These are phyloP conservation scores for Lumnitzera racemosa DNA, from an alignment of 345 rosid species.

Conservation along the genomic window DNA sequence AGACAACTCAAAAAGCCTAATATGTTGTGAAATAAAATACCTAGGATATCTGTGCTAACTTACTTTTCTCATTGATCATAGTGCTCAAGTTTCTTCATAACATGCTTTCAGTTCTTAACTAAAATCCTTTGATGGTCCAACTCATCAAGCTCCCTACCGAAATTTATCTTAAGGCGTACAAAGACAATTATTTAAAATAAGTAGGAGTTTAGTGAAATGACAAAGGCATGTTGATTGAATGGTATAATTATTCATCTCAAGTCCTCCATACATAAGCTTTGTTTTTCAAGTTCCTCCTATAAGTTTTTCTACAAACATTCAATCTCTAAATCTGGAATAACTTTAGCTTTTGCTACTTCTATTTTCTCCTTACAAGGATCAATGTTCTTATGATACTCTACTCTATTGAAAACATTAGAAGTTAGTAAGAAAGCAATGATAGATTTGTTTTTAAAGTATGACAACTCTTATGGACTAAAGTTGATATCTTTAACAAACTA, in stretches of 20 bases:
- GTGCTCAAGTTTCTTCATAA: constrained; percentile 41
- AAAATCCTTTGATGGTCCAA: constrained; percentile 39
- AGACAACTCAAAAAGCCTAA: neutral
- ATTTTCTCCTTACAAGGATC: constrained; percentile 59
- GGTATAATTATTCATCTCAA: constrained; percentile 46
- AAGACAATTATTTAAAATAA: neutral
- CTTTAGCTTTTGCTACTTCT: constrained; percentile 49
- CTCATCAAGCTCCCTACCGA: constrained; percentile 37
- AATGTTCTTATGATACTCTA: constrained; percentile 50
- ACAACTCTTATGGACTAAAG: neutral
- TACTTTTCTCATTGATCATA: constrained; percentile 52
- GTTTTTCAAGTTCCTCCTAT: constrained; percentile 45
- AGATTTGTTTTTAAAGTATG: neutral
- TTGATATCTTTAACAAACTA: too few species aligned
- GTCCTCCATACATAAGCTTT: constrained; percentile 37
- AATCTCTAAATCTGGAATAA: constrained; percentile 30
- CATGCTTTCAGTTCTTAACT: constrained; percentile 36
- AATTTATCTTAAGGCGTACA: constrained; percentile 17
- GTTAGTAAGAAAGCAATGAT: neutral
- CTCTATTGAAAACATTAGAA: constrained; percentile 4
- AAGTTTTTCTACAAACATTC: constrained; percentile 54
- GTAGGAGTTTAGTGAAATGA: neutral
- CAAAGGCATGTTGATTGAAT: neutral
- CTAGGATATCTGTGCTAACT: constrained; percentile 12
- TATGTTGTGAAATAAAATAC: neutral